Percentiles rank a stretch among this genome's conserved stretches.
Conservation (phyloP, 1,284 basidiomycete genomes). For the Puccinia hordei region DNA sequence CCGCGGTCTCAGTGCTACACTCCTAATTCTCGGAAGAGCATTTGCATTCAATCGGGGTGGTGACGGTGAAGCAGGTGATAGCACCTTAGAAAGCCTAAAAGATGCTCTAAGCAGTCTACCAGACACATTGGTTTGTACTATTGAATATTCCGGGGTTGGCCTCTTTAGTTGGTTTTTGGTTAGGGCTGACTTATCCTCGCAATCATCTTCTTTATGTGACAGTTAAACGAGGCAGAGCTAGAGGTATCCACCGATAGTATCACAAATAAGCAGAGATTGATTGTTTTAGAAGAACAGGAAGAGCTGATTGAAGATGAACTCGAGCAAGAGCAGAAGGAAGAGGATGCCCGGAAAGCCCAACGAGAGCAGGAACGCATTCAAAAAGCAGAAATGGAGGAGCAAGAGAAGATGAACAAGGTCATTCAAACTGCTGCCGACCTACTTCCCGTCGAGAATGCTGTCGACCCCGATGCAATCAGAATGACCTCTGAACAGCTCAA, state of each 20-base stretch:
- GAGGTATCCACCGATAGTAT: constrained; percentile 90
- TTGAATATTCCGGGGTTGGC: too few species aligned
- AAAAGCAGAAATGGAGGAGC: constrained; percentile 49
- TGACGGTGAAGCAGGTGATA: constrained; percentile 72
- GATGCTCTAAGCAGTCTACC: constrained; percentile 89
- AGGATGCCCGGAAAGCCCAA: constrained; percentile 55
- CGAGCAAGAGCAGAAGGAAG: constrained; percentile 73
- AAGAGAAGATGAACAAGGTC: constrained; percentile 48
- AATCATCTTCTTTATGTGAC: constrained; percentile 2
- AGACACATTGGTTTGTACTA: constrained; percentile 77
- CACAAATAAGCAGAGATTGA: constrained; percentile 95
- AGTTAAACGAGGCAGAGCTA: constrained; percentile 95
- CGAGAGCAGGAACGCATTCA: constrained; percentile 50
- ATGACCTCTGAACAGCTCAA: constrained; percentile 97
- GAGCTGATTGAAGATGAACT: constrained; percentile 99
- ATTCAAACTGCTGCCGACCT: constrained; percentile 52
- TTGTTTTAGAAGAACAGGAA: constrained; percentile 96
- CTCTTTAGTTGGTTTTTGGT: not conserved
- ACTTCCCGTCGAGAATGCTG: constrained; percentile 51
- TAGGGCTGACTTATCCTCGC: not conserved
- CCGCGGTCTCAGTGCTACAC: constrained; percentile 81
- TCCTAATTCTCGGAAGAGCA: constrained; percentile 87
- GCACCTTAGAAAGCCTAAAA: constrained; percentile 80
- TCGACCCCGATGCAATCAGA: constrained; percentile 71
- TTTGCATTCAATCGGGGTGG: constrained; percentile 80